Evolutionary conservation across 208 protist genomes (phyloP), one percentile per base, ranked within the genome.

Genomic region (Crithidia mellificae): DNA sequence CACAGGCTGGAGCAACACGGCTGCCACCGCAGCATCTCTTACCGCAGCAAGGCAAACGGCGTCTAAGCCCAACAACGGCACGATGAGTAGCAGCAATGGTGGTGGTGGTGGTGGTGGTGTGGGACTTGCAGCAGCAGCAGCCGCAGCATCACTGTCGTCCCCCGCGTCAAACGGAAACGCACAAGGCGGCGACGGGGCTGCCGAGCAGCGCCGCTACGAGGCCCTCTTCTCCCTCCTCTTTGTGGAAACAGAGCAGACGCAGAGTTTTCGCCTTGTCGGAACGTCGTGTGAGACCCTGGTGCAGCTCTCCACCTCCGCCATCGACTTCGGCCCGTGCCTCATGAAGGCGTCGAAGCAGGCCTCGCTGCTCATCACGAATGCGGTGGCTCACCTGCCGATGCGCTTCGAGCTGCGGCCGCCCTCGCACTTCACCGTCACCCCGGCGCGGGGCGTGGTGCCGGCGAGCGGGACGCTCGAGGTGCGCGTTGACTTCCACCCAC

Each of bases 181-280:
- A n/a, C n/a, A n/a, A n/a, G n/a, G n/a, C n/a, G 30, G 20, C 34
- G 34, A 24, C 43, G 38, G 27, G 1, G 24, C 47, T 17, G 67
- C 77, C 5, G 63, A 74, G 51, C 22, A 74, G 29, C 74, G 38
- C 43, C 69, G 74, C 58, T 93, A 83, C 73, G 84, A 94, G 50
- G 78, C 50, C 7, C 77, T 92, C 52, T 96, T 86, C 75, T 85
- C 82, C 27, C 63, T 95, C 7, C 68, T 93, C 11, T 88, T 94
- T 56, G 87, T 96, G 8, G 91, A 96, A 72, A 94, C 86, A 51
- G 91, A 92, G 78, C 81, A 95, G 73, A 83, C 73, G 54, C 82
- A 93, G 63, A 88, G 72, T 34, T 80, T 96, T 38, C 86, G 84
- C 47, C 80, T 94, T 6, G 76, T 77, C 20, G 91, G 89, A 43